Base-by-base conservation (phyloP, 768 basidiomycete species). In the Bullera alba region DNA sequence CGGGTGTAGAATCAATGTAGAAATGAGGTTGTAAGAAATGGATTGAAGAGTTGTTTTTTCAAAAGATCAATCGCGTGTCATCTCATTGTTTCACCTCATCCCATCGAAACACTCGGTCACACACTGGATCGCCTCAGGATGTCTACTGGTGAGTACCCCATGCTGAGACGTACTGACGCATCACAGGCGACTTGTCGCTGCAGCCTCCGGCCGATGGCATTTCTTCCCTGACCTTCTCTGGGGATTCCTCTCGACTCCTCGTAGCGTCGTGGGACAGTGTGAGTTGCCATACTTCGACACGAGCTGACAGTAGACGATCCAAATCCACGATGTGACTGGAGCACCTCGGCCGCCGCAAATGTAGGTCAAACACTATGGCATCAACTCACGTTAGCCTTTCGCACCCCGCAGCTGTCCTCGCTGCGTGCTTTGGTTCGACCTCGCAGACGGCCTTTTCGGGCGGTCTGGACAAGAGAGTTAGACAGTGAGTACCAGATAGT, bases 251-350 rank as follows among this genome's bases (percentile, higher is more conserved):
- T 48, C 82, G 85, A 17, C 75, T 97, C 1, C 75, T 96, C 0
- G 87, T 86, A 16, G 81, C 87, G 12, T 85, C 86, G 53, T 97
- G 93, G 93, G 93, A 97, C 72, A 81, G 86, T 21, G 80, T 81
- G 48, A 58, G 80, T 61, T 29, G 26, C 21, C 12, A 29, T 8
- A 19, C 25, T 27, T 48, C n/a, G 39, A n/a, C 8, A 28, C 27
- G 5, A 30, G 0, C 25, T 30, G 37, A 34, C 7, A 36, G 32
- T 28, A 65, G 69, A 57, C 54, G 14, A 63, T 67, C 21, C 53
- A 62, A 41, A 50, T 65, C 37, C 64, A 63, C 52, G 36, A 60
- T 37, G 53, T 65, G 4, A 46, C 45, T 2, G 48, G 46, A 32
- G 62, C 42, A 14, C 55, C 54, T 38, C 50, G 47, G 51, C 53